These are phyloP conservation scores for Effrenium voratum DNA, from an alignment of 73 alveolate species.

Conservation along the genomic window DNA sequence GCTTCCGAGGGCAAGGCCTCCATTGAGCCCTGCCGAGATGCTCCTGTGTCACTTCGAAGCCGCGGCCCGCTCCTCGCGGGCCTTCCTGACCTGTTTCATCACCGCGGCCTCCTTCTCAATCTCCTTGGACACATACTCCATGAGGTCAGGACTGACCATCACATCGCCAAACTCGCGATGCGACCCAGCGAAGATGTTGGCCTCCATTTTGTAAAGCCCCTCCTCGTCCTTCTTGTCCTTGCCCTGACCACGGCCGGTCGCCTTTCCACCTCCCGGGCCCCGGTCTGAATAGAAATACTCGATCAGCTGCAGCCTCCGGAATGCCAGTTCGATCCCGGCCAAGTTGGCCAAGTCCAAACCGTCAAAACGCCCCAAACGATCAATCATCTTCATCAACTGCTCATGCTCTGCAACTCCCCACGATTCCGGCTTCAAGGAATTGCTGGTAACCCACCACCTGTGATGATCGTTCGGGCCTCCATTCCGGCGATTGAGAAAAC, in stretches of 20 bases:
- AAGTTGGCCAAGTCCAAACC: conserved; percentile 44
- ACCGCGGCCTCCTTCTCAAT: conserved; percentile 32
- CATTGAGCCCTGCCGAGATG: neutral
- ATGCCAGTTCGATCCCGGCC: conserved; percentile 28
- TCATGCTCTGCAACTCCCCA: conserved; percentile 77
- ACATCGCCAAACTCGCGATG: conserved; percentile 44
- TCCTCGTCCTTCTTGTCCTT: neutral
- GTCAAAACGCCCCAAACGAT: conserved; percentile 40
- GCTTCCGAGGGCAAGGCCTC: neutral
- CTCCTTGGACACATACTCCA: conserved; percentile 52
- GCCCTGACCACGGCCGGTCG: neutral
- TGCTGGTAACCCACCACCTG: conserved; percentile 26
- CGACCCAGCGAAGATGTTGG: neutral
- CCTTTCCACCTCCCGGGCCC: conserved; percentile 38
- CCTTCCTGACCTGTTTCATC: conserved; percentile 48
- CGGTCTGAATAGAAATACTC: conserved; percentile 37
- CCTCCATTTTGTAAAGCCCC: neutral
- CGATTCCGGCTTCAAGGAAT: neutral
- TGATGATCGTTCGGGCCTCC: conserved; percentile 63
- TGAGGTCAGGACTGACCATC: conserved; percentile 1
- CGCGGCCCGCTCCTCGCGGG: conserved; percentile 61
- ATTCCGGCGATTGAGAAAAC: conserved; percentile 21
- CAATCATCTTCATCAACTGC: conserved; percentile 24
- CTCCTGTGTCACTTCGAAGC: neutral
- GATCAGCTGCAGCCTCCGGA: conserved; percentile 37